Base-by-base conservation (phyloP, 306 rosid genomes). In the Quercus engelmannii region DNA sequence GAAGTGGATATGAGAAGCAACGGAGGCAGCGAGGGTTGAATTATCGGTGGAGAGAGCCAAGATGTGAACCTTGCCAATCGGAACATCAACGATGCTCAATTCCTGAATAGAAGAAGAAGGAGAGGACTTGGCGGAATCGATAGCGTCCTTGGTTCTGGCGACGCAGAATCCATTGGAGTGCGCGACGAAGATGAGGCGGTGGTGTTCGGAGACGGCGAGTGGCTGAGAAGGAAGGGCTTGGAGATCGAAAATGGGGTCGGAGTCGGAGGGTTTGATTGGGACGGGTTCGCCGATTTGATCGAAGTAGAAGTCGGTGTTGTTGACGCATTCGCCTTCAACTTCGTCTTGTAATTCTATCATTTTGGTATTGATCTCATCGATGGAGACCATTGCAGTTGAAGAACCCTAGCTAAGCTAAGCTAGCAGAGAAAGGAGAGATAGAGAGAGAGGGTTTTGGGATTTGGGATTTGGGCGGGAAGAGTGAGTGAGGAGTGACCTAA, bases 141-240 rank as follows among this genome's bases (percentile, higher is more conserved):
- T 83, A 26, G 91, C 88, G 56, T 92, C 97, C 52, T 82, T 75
- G 13, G 92, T 95, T 85, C 80, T 91, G 52, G 77, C 95, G 74
- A 88, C 92, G 33, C 79, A 88, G 81, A 94, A 92, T 70, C 97
- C 98, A 90, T 94, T 91, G 51, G 92, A 76, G 78, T 87, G 94
- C 35, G 97, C 97, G 0, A 86, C 79, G 46, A 92, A 91, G 61
- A 92, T 74, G 86, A 88, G 89, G 76, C 93, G 89, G 58, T 78
- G 89, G 74, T 76, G 85, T 74, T 91, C 85, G 21, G 99, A 95
- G 74, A 95, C 77, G n/a, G 94, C 86, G 67, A 95, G 92, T 35
- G 99, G 94, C 58, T 83, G 90, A 70, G 89, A 83, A 7, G 97
- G 97, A 73, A 82, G 90, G 63, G 26, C 35, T 73, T 83, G 79